Conservation (phyloP, 768 basidiomycete genomes). For the Pleurotus eryngii region DNA sequence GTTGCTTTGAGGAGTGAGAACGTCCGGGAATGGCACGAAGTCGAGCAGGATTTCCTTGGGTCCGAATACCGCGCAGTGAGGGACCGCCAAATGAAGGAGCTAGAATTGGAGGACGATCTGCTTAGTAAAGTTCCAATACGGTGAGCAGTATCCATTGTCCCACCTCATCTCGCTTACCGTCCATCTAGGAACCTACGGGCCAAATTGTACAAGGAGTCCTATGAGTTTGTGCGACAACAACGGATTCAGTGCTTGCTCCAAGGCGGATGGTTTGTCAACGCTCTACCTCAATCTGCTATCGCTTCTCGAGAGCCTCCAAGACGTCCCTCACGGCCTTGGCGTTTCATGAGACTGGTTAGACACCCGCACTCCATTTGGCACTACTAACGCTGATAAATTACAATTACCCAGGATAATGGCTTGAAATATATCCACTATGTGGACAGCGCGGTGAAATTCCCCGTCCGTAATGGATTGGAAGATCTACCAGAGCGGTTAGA, state of each 20-base stretch:
- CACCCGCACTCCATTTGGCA: neutral
- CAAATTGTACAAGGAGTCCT: constrained; percentile 86
- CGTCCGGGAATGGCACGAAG: constrained; percentile 75
- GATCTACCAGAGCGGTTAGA: constrained; percentile 88
- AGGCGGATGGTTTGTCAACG: constrained; percentile 92
- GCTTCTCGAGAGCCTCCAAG: constrained; percentile 47
- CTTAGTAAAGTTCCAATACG: constrained; percentile 82
- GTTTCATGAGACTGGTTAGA: constrained; percentile 80
- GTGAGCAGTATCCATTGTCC: constrained; percentile 37
- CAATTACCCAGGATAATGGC: constrained; percentile 60
- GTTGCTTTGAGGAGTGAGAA: constrained; percentile 74
- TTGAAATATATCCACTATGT: constrained; percentile 82
- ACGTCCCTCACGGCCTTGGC: constrained; percentile 68
- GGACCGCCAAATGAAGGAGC: constrained; percentile 86
- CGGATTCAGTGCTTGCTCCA: constrained; percentile 84
- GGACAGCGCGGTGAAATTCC: constrained; percentile 77
- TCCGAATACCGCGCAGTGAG: constrained; percentile 84
- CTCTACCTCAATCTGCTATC: constrained; percentile 50
- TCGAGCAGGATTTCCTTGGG: constrained; percentile 78
- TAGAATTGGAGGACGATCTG: constrained; percentile 85
- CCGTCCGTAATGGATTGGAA: constrained; percentile 76
- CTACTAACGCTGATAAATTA: constrained; percentile 4
- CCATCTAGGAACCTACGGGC: constrained; percentile 71
- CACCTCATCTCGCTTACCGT: constrained; percentile 1
- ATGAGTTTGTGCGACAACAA: constrained; percentile 86